Percentiles rank a stretch among this genome's conserved stretches.
These are phyloP conservation scores for Sugiyamaella chiloensis DNA, from an alignment of 805 yeast species.

Conservation along the genomic window DNA sequence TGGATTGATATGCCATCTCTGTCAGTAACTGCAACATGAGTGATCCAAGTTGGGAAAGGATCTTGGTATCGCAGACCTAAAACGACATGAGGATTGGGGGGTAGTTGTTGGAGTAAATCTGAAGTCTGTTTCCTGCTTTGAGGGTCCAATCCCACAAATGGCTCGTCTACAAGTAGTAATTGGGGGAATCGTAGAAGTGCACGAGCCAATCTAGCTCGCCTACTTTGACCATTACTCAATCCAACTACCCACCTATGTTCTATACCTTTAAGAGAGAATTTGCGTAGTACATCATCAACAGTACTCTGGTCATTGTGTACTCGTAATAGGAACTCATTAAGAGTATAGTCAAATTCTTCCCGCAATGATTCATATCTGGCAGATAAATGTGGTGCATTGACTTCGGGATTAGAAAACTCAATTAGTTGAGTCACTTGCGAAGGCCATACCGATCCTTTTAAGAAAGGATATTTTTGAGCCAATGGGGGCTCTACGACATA, in stretches of 20 bases:
- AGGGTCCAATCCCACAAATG: conserved; percentile 88
- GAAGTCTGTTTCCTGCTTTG: conserved; percentile 60
- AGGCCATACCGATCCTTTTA: conserved; percentile 44
- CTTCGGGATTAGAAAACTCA: conserved; percentile 46
- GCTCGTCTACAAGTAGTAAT: conserved; percentile 79
- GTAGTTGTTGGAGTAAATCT: conserved; percentile 43
- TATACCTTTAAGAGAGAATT: conserved; percentile 54
- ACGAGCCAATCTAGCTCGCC: conserved; percentile 84
- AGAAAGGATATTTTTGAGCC: conserved; percentile 54
- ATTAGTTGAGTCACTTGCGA: conserved; percentile 43
- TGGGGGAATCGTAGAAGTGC: conserved; percentile 64
- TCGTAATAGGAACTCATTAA: conserved; percentile 53
- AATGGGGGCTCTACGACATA: conserved; percentile 50
- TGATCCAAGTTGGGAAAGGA: conserved; percentile 72
- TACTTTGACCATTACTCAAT: conserved; percentile 87
- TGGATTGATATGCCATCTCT: conserved; percentile 48
- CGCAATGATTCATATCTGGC: conserved; percentile 87
- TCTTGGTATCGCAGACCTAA: conserved; percentile 80
- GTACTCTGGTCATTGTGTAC: conserved; percentile 35
- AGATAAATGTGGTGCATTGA: conserved; percentile 63
- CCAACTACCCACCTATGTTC: conserved; percentile 78
- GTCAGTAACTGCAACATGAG: conserved; percentile 64
- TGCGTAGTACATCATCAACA: conserved; percentile 43
- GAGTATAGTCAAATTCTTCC: conserved; percentile 76
- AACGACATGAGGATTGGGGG: conserved; percentile 54